Base-by-base conservation (phyloP, 2,329 filamentous ascomycete genomes). In the Epichloe gansuensis region DNA sequence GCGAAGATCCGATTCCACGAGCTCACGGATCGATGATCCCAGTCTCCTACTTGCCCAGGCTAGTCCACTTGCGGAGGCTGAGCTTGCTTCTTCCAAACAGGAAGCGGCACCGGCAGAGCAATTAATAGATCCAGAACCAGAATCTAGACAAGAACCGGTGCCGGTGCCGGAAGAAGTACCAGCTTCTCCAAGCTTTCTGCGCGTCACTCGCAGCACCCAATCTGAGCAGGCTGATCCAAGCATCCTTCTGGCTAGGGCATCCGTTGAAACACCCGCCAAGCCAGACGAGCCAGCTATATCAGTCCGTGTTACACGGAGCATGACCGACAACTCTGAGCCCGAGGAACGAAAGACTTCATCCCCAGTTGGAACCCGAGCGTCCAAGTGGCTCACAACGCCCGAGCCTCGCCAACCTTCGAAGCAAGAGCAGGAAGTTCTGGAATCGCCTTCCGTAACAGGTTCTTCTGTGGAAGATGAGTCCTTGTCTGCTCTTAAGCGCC, bases 401-500 rank as follows among this genome's bases (percentile, higher is more conserved):
- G 50, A 55, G 42, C 21, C 51, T 34, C 3, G 46, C 7, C 41
- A 35, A 35, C 27, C 27, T n/a, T 47, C 23, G 5, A 35, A 47
- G 5, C 47, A 58, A 23, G 54, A 59, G 25, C 51, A 42, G 3
- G 56, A 56, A 9, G 34, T 46, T 13, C 52, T 59, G 27, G 58
- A 56, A 31, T 61, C 64, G 12, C 63, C 67, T 5, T 65, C 64
- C 4, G 58, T 64, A 31, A 56, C 60, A 27, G 61, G 47, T 36
- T 62, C 52, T 51, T 55, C 53, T 21, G 35, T 50, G 12, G 55
- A 60, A 46, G 61, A 64, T 42, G 61, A 64, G 45, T 60, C 59
- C 31, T 51, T 66, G 53, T 62, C 64, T 41, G 60, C 64, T 1
- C 63, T 75, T 38, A 78, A 75, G 58, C 55, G 69, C 2, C 71